Base-by-base conservation (phyloP, 75 land plant species). In the Pinus albicaulis region DNA sequence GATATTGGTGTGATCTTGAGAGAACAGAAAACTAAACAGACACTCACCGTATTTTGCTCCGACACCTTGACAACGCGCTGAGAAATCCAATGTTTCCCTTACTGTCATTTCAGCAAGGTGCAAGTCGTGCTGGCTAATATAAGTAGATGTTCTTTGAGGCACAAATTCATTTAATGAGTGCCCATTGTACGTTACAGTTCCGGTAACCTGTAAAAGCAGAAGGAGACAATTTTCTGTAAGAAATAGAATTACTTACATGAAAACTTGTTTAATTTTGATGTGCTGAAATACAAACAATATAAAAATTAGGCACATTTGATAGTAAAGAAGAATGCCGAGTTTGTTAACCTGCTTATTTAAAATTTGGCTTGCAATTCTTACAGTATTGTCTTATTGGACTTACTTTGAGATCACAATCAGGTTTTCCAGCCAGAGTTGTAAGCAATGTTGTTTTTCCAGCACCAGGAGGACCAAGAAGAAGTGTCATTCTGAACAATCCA, bases 81-180 rank as follows among this genome's bases (percentile, higher is more conserved):
- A 87, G 81, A 89, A 94, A 79, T 90, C 98, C 38, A 94, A 62
- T 6, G 98, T 94, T 81, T 94, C 98, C 63, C 94, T 76, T 17
- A 94, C 98, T 19, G 94, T 92, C 48, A 94, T 80, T 77, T 94
- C 94, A 6, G 83, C 86, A 70, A 90, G 80, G 71, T 94, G 98
- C 77, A 81, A 75, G 72, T 94, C 98, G 15, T 81, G 80, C 75
- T 94, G 94, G 76, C 94, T 84, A n/a, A 88, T 85, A 72, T 94
- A 94, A 57, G 92, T 87, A 34, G 91, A 80, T 28, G 92, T 89
- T 77, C 90, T 88, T 80, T 89, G 92, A 64, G 88, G 83, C 64
- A 75, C 75, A 55, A 94, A 94, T 38, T 91, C 90, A 59, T 84
- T 70, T 22, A 91, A 79, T 19, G 55, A 34, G 56, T 82, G 84